Conservation (phyloP, 164 flowering plant species). For the Piper longum region DNA sequence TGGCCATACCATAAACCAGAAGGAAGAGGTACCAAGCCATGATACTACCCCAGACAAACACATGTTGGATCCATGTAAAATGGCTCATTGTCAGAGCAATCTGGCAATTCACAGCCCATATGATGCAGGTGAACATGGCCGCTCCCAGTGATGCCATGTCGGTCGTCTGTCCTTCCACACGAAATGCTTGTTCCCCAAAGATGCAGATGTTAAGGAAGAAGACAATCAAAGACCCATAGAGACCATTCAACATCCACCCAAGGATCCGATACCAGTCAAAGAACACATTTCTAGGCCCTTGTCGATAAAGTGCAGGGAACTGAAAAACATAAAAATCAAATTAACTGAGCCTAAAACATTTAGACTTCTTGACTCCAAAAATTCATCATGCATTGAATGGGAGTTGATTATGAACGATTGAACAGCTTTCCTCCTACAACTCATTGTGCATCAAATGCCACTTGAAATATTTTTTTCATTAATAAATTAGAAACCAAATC, state of each 20-base stretch:
- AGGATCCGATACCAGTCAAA: constrained; percentile 80
- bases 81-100: constrained; percentile 91
- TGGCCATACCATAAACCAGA: constrained; percentile 43
- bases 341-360: background rate
- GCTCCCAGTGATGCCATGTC: constrained; percentile 80
- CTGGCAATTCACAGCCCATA: constrained; percentile 86
- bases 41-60: constrained; percentile 84
- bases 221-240: constrained; percentile 54
- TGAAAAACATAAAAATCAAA: constrained; percentile 12
- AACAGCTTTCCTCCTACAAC: too few species aligned
- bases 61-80: constrained; percentile 95
- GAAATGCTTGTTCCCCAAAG: constrained; percentile 62
- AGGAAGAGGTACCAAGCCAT: constrained; percentile 74
- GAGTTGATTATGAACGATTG: too few species aligned
- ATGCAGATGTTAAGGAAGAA: constrained; percentile 59
- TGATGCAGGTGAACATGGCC: constrained; percentile 88
- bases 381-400: too few species aligned
- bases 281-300: constrained; percentile 83
- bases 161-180: constrained; percentile 59
- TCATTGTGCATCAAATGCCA: too few species aligned
- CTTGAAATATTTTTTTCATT: background rate
- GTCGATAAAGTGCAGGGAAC: constrained; percentile 94
- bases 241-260: constrained; percentile 93
- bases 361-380: background rate
- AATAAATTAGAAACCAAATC: constrained; percentile 7